A percentile compares a stretch with the other conserved stretches of the same genome.
phyloP scores from a whole-genome alignment of 2,329 filamentous ascomycete species.

The Diaporthe sp. region DNA sequence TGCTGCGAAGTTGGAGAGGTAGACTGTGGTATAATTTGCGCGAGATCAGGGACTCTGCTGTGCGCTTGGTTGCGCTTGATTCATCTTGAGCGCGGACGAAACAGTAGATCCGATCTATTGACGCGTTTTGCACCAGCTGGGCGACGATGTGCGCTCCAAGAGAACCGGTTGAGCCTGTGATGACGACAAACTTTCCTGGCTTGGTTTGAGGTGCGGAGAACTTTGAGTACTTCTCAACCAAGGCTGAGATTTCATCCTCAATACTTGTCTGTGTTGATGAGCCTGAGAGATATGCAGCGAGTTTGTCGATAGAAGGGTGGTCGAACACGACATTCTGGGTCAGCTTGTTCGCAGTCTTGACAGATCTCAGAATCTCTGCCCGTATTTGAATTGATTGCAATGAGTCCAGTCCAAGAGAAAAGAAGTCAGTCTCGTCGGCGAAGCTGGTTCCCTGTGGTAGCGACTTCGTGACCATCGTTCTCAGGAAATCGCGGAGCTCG shows the following conservation, averaged over 20 bases:
- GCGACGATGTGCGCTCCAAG: slow-evolving; percentile 70
- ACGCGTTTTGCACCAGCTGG: slow-evolving; percentile 67
- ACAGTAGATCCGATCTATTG: slow-evolving; percentile 63
- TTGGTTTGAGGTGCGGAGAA: slow-evolving; percentile 36
- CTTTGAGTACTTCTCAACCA: slow-evolving; percentile 57
- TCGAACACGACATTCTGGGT: slow-evolving; percentile 70
- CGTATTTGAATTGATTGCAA: slow-evolving; percentile 63
- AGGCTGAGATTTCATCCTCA: slow-evolving; percentile 46
- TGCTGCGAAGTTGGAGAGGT: slow-evolving; percentile 38
- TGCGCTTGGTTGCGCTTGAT: slow-evolving; percentile 38
- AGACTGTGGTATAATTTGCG: slow-evolving; percentile 36
- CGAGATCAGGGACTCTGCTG: slow-evolving; percentile 24
- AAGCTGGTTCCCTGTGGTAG: slow-evolving; percentile 15
- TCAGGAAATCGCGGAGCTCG: slow-evolving; percentile 25
- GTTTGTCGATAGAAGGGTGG: slow-evolving; percentile 56
- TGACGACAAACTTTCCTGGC: slow-evolving; percentile 41
- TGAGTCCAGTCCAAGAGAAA: slow-evolving; percentile 42
- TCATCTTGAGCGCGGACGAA: slow-evolving; percentile 56
- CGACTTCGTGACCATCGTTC: background rate
- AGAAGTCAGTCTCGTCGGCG: slow-evolving; percentile 51
- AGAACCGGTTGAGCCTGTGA: slow-evolving; percentile 75
- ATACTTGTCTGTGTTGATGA: slow-evolving; percentile 42
- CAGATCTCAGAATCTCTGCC: slow-evolving; percentile 60
- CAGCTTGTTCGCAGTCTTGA: slow-evolving; percentile 49
- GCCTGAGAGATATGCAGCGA: slow-evolving; percentile 54